Evolutionary conservation across 106 monocot species (phyloP).

Genomic region (Alisma plantagoaquatica): DNA sequence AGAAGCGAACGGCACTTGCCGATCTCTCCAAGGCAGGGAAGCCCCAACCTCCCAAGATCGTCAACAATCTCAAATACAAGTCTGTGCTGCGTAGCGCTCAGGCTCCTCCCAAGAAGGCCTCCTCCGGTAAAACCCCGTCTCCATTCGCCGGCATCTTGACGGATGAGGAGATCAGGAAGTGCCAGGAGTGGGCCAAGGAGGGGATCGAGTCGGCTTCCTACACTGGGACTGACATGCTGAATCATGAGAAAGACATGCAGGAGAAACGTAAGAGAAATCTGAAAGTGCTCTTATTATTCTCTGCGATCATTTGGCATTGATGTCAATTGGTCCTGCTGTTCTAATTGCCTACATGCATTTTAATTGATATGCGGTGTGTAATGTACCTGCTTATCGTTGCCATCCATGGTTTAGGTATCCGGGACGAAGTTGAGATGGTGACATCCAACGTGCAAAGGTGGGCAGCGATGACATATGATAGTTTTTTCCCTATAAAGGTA

Average conservation of each 20-base stretch:
- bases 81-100: not conserved
- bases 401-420: slow-evolving; percentile 23
- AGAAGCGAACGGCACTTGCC: slow-evolving; percentile 31
- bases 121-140: not conserved
- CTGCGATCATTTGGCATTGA: not conserved
- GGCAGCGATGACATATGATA: slow-evolving; percentile 21
- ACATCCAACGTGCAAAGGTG: slow-evolving; percentile 24
- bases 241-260: slow-evolving; percentile 17
- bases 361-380: not conserved
- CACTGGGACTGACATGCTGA: slow-evolving; percentile 42
- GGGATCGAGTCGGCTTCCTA: slow-evolving; percentile 38
- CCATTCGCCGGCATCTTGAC: slow-evolving; percentile 12
- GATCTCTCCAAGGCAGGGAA: slow-evolving; percentile 29
- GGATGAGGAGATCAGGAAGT: slow-evolving; percentile 35
- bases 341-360: not conserved
- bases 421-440: slow-evolving; percentile 36
- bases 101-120: slow-evolving; percentile 11
- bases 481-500: slow-evolving; percentile 27
- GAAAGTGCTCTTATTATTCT: too few relatives aligned
- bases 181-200: slow-evolving; percentile 63
- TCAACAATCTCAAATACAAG: slow-evolving; percentile 18
- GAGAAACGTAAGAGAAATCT: slow-evolving; percentile 65
- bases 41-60: slow-evolving; percentile 14
- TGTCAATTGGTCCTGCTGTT: not conserved
- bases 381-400: not conserved